Base-by-base conservation (phyloP, 2,329 filamentous ascomycete genomes). In the Pseudogymnoascus sp. region DNA sequence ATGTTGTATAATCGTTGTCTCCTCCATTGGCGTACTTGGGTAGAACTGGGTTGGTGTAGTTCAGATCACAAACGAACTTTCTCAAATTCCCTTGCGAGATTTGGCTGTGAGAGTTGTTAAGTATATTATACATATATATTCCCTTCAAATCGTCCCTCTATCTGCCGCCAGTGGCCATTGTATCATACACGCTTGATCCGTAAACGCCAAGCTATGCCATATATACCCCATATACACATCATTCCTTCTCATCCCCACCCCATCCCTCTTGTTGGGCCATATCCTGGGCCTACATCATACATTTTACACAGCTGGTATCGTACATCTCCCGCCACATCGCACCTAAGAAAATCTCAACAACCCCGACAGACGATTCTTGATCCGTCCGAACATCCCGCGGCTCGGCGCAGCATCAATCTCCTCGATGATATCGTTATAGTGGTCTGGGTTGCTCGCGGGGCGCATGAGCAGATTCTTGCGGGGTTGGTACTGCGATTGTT, bases 401-500 rank as follows among this genome's bases (percentile, higher is more conserved):
- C 76, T 81, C 1, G 86, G 86, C 3, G 83, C 86, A 68, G 83
- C 83, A 37, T 88, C 83, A 23, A 89, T 79, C 72, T 89, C 86
- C 62, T 75, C 77, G 0, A 87, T 72, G 31, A 89, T 73, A 67
- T 87, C 82, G 18, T 77, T 73, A 70, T 86, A 89, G 72, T 89
- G 86, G 0, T 80, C 82, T 39, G 86, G 86, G 67, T 88, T 84
- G 69, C 83, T 86, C 71, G 79, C 80, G 12, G 86, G 86, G 62
- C 78, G 74, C 64, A 87, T 75, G 47, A 87, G 74, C 3, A 75
- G 74, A 42, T 81, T 80, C n/a, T 74, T 79, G 11, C 81, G 71
- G 18, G 76, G 76, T 40, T 60, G 31, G 68, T 83, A 81, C 79
- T 81, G 63, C 60, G 51, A 39, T 59, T 39, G 16, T 60, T 11